Evolutionary conservation across 306 rosid genomes (phyloP).

Genomic region (Geum urbanum): DNA sequence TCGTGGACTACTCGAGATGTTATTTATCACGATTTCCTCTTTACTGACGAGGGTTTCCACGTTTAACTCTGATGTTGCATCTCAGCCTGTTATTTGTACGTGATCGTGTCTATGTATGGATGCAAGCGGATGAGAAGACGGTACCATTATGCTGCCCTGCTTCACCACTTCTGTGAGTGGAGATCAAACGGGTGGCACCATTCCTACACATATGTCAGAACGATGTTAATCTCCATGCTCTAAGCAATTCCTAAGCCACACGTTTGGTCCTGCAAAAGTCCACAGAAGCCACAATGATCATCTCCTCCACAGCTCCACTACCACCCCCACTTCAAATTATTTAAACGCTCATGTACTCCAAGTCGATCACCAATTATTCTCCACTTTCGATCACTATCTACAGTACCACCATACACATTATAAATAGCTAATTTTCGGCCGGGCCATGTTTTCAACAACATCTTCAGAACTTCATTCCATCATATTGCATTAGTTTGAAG

Average conservation of each 20-base stretch:
- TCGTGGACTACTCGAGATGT: too few species aligned
- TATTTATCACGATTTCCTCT: too few species aligned
- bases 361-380: neutral
- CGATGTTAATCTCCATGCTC: too few species aligned
- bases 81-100: too few species aligned
- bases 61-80: too few species aligned
- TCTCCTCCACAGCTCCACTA: neutral
- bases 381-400: neutral
- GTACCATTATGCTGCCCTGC: too few species aligned
- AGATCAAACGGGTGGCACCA: neutral
- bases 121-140: too few species aligned
- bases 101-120: too few species aligned
- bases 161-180: constrained; percentile 1
- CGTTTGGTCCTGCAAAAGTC: constrained; percentile 6
- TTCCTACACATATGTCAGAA: neutral
- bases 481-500: neutral
- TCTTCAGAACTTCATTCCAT: neutral
- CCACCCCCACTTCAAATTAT: neutral
- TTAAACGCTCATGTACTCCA: too few species aligned
- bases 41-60: too few species aligned
- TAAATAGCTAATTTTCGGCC: constrained; percentile 9
- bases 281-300: neutral
- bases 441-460: neutral
- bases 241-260: neutral
- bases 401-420: neutral